Base-by-base conservation (phyloP, 225 moss, liverwort and hornwort genomes). In the Antitrichia curtipendula region DNA sequence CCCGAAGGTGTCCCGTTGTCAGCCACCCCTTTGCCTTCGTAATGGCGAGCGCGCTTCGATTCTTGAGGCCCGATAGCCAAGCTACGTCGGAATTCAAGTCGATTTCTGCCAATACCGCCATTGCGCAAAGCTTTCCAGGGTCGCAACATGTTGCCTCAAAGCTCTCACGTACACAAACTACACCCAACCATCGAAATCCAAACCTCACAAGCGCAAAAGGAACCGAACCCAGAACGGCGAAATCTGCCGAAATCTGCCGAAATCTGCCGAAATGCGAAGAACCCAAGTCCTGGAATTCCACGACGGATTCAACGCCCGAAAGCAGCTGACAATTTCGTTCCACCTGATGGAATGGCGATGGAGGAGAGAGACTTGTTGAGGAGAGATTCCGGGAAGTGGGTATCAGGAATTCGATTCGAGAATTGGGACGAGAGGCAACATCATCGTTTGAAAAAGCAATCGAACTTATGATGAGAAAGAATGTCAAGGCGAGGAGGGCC, bases 51-150 rank as follows among this genome's bases (percentile, higher is more conserved):
- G 60, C 90, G 91, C 71, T 49, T 90, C 19, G 87, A 82, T 87
- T 93, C 90, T 61, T 90, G 90, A 50, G 87, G 82, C 32, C 90
- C 91, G 19, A 85, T 80, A 45, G 90, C 88, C 40, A 88, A 91
- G 62, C 85, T 41, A 13, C 92, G 89, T 62, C 92, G 90, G 21
- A 83, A 31, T 41, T 82, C 82, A 18, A 61, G 54, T 24, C 47
- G 53, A 71, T 38, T 66, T 25, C 66, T 80, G 25, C 82, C 83
- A 23, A 81, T 4, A 34, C 81, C 54, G 16, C 85, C 66, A 50
- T 63, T 83, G 60, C 87, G 63, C 58, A 85, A 87, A 65, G 83
- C 60, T 81, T 87, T 90, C 86, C 91, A 87, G 38, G 76, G 23
- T 32, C 87, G 94, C 94, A 76, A 83, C 88, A 94, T 93, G 87